Percentiles rank a stretch among this genome's conserved stretches.
phyloP scores from a whole-genome alignment of 805 yeast species.

The Ogataea thermomethanolica region DNA sequence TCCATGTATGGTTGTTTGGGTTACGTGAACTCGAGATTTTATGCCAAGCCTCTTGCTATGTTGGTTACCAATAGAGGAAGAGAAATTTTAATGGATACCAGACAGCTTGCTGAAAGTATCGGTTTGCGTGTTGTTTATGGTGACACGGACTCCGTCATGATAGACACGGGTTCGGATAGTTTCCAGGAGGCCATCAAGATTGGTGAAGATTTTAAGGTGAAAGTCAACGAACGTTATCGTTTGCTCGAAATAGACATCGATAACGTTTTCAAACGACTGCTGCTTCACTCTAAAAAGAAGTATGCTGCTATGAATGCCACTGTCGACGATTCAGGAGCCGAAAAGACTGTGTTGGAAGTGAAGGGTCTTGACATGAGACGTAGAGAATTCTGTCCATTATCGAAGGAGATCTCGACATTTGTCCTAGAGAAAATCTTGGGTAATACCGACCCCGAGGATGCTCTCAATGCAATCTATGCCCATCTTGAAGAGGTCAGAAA shows the following conservation, averaged over 20 bases:
- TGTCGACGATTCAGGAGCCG: conserved; percentile 47
- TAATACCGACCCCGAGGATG: conserved; percentile 72
- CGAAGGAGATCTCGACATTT: conserved; percentile 80
- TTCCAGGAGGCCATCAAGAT: conserved; percentile 73
- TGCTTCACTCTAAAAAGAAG: conserved; percentile 93
- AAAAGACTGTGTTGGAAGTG: conserved; percentile 67
- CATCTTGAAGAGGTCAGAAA: conserved; percentile 60
- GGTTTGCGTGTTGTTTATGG: conserved; percentile 90
- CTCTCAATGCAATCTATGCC: conserved; percentile 65
- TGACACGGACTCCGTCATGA: conserved; percentile 99
- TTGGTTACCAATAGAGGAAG: conserved; percentile 93
- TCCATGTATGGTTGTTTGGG: conserved; percentile 99
- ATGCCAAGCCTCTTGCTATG: conserved; percentile 95
- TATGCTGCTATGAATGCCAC: conserved; percentile 82
- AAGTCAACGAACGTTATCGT: conserved; percentile 85
- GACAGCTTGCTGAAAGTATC: conserved; percentile 84
- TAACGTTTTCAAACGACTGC: conserved; percentile 79
- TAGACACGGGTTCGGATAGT: conserved; percentile 75
- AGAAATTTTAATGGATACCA: conserved; percentile 88
- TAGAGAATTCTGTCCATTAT: conserved; percentile 91
- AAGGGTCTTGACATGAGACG: conserved; percentile 97
- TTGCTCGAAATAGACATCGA: conserved; percentile 92
- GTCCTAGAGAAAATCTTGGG: conserved; percentile 70
- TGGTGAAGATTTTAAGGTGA: conserved; percentile 79
- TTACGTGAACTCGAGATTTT: conserved; percentile 84